Base-by-base conservation (phyloP, 345 rosid species). In the Eucalyptus albens region DNA sequence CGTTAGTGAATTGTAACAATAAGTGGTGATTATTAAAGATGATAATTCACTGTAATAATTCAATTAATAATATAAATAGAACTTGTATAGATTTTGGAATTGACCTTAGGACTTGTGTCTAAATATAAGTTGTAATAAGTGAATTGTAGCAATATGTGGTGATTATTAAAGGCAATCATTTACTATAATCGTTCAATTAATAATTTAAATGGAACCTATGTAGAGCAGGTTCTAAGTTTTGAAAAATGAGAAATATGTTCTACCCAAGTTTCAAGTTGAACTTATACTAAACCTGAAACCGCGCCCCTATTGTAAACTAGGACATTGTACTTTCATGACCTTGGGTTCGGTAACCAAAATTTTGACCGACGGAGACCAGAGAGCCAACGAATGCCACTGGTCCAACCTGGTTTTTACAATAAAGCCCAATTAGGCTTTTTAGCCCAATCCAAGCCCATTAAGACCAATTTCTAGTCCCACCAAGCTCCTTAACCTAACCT, bases 221-320 rank as follows among this genome's bases (percentile, higher is more conserved):
- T 51, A 17, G 0, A 7, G 24, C 1, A 53, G 4, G 56, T 53
- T 53, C 4, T 3, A 53, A 53, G 56, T 53, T 53, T 51, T 3
- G 1, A 53, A 51, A 53, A 3, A 53, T 51, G 24, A 53, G 2
- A 53, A 53, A 53, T 53, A 53, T 17, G 4, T 53, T 17, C 0
- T 0, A 53, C 1, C 22, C 3, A 51, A 17, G 22, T 53, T 53
- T 53, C 24, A 53, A 53, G 56, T 53, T 2, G 9, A 53, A 53
- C 4, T 53, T 3, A 7, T 51, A 53, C 0, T 17, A 0, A 7
- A 53, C 22, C 4, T 17, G 2, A 17, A 53, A 53, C 1, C 1
- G 4, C 22, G 1, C 4, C 9, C 56, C 24, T 53, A 17, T 53
- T 53, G 4, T 33, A 9, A 67, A 67, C 24, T 31, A 8, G 11